phyloP scores from a whole-genome alignment of 495 filamentous ascomycete species.

The Tuber brumale region DNA sequence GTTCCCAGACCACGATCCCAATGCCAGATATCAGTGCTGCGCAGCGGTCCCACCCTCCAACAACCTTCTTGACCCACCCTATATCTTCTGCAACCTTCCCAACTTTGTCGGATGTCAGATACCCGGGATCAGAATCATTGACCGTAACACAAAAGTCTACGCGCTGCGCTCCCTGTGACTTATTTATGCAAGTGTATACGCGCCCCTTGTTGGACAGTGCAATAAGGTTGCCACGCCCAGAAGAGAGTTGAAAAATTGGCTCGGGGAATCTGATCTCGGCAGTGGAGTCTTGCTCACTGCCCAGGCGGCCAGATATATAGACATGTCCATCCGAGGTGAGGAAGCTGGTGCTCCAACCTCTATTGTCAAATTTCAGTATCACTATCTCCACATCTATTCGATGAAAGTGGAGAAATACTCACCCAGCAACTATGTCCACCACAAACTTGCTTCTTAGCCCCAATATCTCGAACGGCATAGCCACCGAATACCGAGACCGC shows the following conservation, averaged over 20 bases:
- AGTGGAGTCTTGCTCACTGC: not conserved
- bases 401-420: not conserved
- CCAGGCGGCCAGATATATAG: constrained; percentile 32
- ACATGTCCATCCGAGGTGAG: constrained; percentile 31
- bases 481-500: constrained; percentile 9
- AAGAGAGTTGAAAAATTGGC: constrained; percentile 33
- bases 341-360: constrained; percentile 37
- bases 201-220: constrained; percentile 32
- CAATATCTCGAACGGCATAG: constrained; percentile 24
- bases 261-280: constrained; percentile 14
- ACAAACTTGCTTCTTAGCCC: constrained; percentile 26
- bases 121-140: not conserved
- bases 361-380: constrained; percentile 8
- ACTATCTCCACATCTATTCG: not conserved
- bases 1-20: constrained; percentile 32
- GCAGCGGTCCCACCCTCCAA: constrained; percentile 36
- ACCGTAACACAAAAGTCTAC: constrained; percentile 15
- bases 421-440: constrained; percentile 33
- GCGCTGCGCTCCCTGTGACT: constrained; percentile 11
- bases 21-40: constrained; percentile 32
- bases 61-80: constrained; percentile 31
- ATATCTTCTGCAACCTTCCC: constrained; percentile 14
- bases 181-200: constrained; percentile 27
- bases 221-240: constrained; percentile 33
- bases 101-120: constrained; percentile 3